Conservation (phyloP, 2,329 filamentous ascomycete genomes). For the Arthrobotrys entomopaga region DNA sequence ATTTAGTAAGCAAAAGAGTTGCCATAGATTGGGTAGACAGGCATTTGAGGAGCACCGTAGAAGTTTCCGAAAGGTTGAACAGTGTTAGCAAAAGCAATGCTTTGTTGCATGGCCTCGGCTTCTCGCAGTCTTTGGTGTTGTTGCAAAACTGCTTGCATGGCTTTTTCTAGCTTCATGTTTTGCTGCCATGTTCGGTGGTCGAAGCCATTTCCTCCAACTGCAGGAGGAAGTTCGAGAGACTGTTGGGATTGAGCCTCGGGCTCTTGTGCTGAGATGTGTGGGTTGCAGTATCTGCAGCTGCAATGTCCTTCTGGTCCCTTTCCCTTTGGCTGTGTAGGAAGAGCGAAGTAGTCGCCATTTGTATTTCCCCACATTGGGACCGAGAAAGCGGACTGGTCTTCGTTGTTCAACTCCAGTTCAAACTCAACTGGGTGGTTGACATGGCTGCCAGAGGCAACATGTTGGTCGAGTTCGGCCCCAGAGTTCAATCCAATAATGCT, state of each 20-base stretch:
- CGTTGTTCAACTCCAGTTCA: constrained; percentile 47
- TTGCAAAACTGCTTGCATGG: constrained; percentile 49
- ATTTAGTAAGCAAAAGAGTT: constrained; percentile 51
- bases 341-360: constrained; percentile 45
- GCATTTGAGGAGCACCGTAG: constrained; percentile 47
- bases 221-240: constrained; percentile 45
- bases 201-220: constrained; percentile 49
- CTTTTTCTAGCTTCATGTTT: constrained; percentile 52
- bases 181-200: constrained; percentile 52
- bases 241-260: constrained; percentile 34
- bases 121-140: constrained; percentile 48
- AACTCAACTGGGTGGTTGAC: constrained; percentile 49
- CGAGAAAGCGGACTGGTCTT: constrained; percentile 42
- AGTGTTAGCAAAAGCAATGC: constrained; percentile 48
- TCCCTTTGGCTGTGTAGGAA: constrained; percentile 47
- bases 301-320: constrained; percentile 40
- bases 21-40: constrained; percentile 46
- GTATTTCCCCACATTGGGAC: constrained; percentile 45
- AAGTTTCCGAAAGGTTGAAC: constrained; percentile 50
- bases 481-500: constrained; percentile 45
- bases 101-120: constrained; percentile 48
- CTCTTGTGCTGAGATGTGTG: constrained; percentile 19
- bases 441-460: constrained; percentile 45
- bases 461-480: constrained; percentile 46
- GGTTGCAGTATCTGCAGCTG: constrained; percentile 51